Evolutionary conservation across 352 stramenopile species (phyloP).

Genomic region (Saprolegnia parasitica): DNA sequence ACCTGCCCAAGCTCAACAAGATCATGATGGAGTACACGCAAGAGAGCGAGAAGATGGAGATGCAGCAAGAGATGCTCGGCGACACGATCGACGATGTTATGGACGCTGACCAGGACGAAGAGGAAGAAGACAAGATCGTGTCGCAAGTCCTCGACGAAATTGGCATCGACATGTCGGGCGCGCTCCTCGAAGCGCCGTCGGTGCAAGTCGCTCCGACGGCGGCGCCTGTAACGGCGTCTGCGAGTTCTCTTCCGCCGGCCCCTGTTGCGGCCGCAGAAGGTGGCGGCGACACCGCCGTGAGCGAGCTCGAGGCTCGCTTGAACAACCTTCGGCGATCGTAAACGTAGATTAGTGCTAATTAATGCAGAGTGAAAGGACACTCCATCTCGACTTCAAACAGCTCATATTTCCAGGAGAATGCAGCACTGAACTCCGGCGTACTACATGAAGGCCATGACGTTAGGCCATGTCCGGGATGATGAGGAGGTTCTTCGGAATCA

Average conservation of each 20-base stretch:
- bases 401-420: not conserved
- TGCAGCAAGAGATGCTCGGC: conserved; percentile 97
- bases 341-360: conserved; percentile 14
- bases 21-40: conserved; percentile 98
- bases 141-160: conserved; percentile 97
- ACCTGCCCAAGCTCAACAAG: conserved; percentile 94
- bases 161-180: conserved; percentile 90
- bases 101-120: conserved; percentile 91
- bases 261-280: conserved; percentile 48
- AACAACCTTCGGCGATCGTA: conserved; percentile 93
- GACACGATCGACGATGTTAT: conserved; percentile 97
- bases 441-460: conserved; percentile 16
- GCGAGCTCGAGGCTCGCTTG: conserved; percentile 94
- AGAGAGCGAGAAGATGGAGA: conserved; percentile 97
- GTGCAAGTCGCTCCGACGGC: conserved; percentile 40
- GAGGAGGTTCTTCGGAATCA: conserved; percentile 77
- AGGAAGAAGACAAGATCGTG: conserved; percentile 96
- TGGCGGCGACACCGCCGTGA: conserved; percentile 78
- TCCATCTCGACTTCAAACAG: not conserved
- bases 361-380: not conserved
- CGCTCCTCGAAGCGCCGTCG: conserved; percentile 86
- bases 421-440: not conserved
- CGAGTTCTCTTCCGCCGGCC: conserved; percentile 42
- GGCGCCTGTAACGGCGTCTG: conserved; percentile 46
- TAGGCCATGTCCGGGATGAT: conserved; percentile 76